Conservation (phyloP, 345 rosid genomes). For the Syzygium oleosum region DNA sequence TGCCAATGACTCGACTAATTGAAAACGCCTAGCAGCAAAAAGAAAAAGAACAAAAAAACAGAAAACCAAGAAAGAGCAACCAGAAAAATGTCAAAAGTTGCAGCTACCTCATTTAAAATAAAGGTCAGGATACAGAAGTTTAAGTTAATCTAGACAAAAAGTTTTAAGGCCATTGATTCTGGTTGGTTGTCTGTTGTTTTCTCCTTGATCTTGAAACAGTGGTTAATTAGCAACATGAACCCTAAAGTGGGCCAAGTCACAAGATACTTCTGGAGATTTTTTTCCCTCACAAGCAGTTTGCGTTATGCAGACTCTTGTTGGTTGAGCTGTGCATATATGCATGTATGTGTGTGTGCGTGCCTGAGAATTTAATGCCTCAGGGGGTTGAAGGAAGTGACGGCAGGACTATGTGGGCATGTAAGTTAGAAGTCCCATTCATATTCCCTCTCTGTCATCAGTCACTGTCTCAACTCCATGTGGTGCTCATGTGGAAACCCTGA, state of each 20-base stretch:
- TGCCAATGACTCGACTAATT: background rate
- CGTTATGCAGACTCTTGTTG: background rate
- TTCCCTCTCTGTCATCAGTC: background rate
- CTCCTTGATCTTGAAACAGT: background rate
- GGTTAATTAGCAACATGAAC: background rate
- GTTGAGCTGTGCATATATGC: background rate
- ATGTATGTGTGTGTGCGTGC: background rate
- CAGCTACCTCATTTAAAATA: background rate
- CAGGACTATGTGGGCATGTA: background rate
- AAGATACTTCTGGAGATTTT: background rate
- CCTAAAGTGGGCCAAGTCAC: background rate
- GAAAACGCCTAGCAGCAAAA: background rate
- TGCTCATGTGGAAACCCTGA: background rate
- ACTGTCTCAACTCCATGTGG: background rate
- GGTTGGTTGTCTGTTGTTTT: background rate
- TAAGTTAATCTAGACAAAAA: background rate
- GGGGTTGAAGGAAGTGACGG: background rate
- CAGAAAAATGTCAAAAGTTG: background rate
- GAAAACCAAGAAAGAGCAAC: background rate
- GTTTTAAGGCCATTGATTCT: background rate
- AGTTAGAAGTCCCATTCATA: background rate
- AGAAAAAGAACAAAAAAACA: background rate
- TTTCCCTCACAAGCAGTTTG: background rate
- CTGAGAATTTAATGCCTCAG: background rate
- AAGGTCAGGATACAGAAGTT: background rate